Evolutionary conservation across 106 monocot species (phyloP), one percentile per base, ranked within the genome.

Genomic region (Dioscorea zingiberensis): DNA sequence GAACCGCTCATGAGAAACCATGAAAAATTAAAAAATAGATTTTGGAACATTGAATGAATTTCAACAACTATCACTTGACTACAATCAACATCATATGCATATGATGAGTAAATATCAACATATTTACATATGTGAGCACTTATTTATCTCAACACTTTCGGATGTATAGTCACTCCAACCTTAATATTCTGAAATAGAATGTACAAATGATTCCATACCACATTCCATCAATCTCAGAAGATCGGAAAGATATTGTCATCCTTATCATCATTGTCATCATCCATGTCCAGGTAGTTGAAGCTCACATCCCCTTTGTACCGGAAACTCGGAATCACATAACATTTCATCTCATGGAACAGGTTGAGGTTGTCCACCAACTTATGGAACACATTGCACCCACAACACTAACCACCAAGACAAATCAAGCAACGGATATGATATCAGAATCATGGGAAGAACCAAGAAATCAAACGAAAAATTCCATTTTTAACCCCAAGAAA

Each of bases 301-400:
- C 64, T 68, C 15, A 49, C 59, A 47, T 92, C 79, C 23, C 92
- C 98, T 64, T 93, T 86, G 69, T 84, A 87, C 19, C 55, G 79
- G 64, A 98, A 98, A 54, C 83, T 77, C 1, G 98, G 93, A 65
- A 68, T 78, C 49, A 98, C 98, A 55, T 98, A 98, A 57, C 92
- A 98, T 59, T 93, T 93, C 89, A 98, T 98, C 64, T 82, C 98
- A 29, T 98, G 84, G 67, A 98, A 98, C 66, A 98, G 80, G 65
- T 98, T 98, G 73, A 98, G 78, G 63, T 98, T 92, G 71, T 98
- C 98, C 57, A 98, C 93, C 77, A 98, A 77, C 73, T 98, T 98
- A 68, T 98, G 98, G 76, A 98, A 98, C 63, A 93, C 75, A 64
- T 93, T 92, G 84, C 98, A 98, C 14, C 93, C 98, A 58, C 98